These are phyloP conservation scores for Holtermanniella nyarrowii DNA, from an alignment of 768 basidiomycete genomes.

Conservation along the genomic window DNA sequence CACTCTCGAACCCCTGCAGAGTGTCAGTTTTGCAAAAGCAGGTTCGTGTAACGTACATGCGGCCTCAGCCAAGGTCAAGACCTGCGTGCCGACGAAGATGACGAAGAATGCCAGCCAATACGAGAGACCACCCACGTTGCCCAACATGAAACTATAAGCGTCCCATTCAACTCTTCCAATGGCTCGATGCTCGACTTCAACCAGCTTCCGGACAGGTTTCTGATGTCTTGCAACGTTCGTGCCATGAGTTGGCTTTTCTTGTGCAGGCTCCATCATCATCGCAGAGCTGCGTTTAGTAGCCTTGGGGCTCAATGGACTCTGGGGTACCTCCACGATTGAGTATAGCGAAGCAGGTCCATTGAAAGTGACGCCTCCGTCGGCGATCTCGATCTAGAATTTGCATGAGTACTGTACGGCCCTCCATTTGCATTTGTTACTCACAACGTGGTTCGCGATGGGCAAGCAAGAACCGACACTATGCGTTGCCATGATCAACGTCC, in stretches of 20 bases:
- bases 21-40: too few species aligned
- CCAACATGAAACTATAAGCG: conserved; percentile 26
- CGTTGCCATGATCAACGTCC: conserved; percentile 37
- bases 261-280: too few species aligned
- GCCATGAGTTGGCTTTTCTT: too few species aligned
- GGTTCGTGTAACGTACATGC: too few species aligned
- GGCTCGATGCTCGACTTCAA: conserved; percentile 18
- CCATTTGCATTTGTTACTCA: conserved; percentile 7
- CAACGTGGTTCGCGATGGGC: conserved; percentile 23
- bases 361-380: background rate
- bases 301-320: background rate
- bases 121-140: conserved; percentile 19
- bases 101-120: conserved; percentile 32
- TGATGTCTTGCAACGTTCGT: too few species aligned
- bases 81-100: conserved; percentile 14
- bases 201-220: conserved; percentile 12
- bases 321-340: background rate
- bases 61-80: conserved; percentile 10
- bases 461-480: conserved; percentile 38
- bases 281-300: background rate
- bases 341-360: background rate
- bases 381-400: background rate
- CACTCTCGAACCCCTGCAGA: conserved; percentile 9
- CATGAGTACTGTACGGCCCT: too few species aligned
- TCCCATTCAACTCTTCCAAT: conserved; percentile 16